These are phyloP conservation scores for Picea engelmannii DNA, from an alignment of 83 land plant species.

Conservation along the genomic window DNA sequence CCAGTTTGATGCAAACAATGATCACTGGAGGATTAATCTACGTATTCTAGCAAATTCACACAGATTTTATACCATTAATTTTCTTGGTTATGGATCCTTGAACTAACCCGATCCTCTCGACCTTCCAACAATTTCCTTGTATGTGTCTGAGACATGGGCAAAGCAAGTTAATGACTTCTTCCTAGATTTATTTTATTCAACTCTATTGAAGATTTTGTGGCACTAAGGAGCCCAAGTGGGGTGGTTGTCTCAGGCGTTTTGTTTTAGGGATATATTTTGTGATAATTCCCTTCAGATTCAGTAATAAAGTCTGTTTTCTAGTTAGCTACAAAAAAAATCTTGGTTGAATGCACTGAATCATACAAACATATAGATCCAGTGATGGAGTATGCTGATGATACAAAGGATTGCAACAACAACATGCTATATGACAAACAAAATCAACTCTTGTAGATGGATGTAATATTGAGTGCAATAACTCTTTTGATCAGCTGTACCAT, in stretches of 20 bases:
- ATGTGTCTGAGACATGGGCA: slow-evolving; percentile 97
- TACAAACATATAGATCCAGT: slow-evolving; percentile 17
- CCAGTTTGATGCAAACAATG: too few species aligned
- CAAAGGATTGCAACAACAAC: slow-evolving; percentile 61
- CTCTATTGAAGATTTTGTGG: too few species aligned
- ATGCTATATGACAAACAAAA: slow-evolving; percentile 70
- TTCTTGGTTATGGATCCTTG: slow-evolving; percentile 93
- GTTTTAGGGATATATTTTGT: too few species aligned
- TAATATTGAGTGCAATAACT: slow-evolving; percentile 48
- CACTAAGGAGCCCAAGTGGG: too few species aligned
- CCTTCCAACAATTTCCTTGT: slow-evolving; percentile 45
- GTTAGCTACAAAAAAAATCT: too few species aligned
- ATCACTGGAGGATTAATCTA: too few species aligned
- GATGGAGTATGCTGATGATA: slow-evolving; percentile 61
- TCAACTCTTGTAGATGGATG: slow-evolving; percentile 61
- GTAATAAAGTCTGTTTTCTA: too few species aligned
- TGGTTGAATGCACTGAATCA: too few species aligned
- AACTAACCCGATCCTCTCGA: slow-evolving; percentile 90
- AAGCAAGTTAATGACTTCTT: slow-evolving; percentile 85
- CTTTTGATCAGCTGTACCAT: slow-evolving; percentile 12
- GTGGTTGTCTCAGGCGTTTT: too few species aligned
- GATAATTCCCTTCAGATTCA: too few species aligned
- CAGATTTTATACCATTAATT: not conserved
- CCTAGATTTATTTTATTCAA: slow-evolving; percentile 55
- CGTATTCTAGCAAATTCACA: slow-evolving; percentile 31